Evolutionary conservation across 345 rosid genomes (phyloP).

Genomic region (Lepidium didymum): DNA sequence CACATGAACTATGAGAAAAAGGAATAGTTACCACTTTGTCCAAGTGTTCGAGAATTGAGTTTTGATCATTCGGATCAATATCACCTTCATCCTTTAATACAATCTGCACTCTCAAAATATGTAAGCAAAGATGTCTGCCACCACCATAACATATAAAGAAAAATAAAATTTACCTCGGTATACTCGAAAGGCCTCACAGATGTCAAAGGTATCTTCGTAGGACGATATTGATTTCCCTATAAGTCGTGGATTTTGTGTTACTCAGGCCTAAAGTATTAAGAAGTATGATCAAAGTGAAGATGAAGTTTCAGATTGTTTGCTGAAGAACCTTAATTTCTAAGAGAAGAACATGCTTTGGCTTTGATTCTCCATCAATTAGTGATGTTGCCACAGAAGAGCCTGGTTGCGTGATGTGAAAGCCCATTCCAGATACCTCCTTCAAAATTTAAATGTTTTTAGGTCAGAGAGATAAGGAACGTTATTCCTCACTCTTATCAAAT

Average conservation of each 20-base stretch:
- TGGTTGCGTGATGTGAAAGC: conserved; percentile 98
- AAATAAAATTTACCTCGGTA: conserved; percentile 48
- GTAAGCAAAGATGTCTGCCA: conserved; percentile 22
- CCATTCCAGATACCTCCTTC: conserved; percentile 98
- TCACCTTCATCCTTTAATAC: conserved; percentile 75
- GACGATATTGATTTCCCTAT: conserved; percentile 97
- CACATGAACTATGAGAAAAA: conserved; percentile 15
- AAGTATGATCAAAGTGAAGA: conserved; percentile 3
- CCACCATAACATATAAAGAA: neutral
- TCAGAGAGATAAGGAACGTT: conserved; percentile 19
- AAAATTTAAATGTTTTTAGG: conserved; percentile 33
- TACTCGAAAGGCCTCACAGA: conserved; percentile 96
- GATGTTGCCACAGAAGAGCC: conserved; percentile 99
- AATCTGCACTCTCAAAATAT: conserved; percentile 46
- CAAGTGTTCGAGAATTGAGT: conserved; percentile 84
- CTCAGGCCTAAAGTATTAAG: conserved; percentile 7
- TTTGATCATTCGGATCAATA: conserved; percentile 91
- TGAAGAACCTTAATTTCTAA: conserved; percentile 82
- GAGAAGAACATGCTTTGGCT: conserved; percentile 95
- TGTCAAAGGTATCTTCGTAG: conserved; percentile 89
- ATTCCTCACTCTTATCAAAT: neutral
- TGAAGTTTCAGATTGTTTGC: conserved; percentile 10
- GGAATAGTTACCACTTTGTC: conserved; percentile 69
- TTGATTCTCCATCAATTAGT: conserved; percentile 96
- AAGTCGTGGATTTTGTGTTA: conserved; percentile 7